These are phyloP conservation scores for Colletotrichum noveboracense DNA, from an alignment of 2,329 filamentous ascomycete species.

Conservation along the genomic window DNA sequence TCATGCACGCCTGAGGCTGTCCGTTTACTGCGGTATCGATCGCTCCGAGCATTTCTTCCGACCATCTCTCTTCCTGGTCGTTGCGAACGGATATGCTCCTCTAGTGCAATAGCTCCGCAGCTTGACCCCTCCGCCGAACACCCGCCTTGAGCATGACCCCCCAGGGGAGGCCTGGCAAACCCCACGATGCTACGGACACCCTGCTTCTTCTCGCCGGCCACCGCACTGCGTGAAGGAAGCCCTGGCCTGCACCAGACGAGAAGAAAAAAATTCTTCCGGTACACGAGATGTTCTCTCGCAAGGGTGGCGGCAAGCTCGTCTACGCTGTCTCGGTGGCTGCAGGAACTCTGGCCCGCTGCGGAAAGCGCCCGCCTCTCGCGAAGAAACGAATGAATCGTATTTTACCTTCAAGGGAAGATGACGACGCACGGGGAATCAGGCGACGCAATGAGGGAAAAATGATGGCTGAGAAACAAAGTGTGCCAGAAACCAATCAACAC, in stretches of 20 bases:
- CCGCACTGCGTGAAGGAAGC: background rate
- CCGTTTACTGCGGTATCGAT: background rate
- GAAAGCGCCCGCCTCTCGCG: background rate
- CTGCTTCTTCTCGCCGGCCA: background rate
- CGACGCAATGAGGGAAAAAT: background rate
- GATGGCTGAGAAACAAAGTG: background rate
- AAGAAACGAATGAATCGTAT: background rate
- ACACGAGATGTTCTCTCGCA: background rate
- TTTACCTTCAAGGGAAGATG: background rate
- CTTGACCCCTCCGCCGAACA: background rate
- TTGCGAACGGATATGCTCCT: background rate
- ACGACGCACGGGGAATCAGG: background rate
- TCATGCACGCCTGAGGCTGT: background rate
- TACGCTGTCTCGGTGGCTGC: background rate
- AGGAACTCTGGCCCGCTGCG: background rate
- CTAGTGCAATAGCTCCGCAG: background rate
- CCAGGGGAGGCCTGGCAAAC: background rate
- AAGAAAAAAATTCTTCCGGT: background rate
- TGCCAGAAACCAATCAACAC: background rate
- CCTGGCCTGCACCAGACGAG: background rate
- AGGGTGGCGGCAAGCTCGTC: background rate
- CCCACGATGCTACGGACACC: background rate
- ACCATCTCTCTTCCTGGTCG: background rate
- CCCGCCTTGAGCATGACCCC: background rate
- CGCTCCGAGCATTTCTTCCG: background rate